Conservation (phyloP, 2,329 filamentous ascomycete species). For the Chaetomium strumarium region DNA sequence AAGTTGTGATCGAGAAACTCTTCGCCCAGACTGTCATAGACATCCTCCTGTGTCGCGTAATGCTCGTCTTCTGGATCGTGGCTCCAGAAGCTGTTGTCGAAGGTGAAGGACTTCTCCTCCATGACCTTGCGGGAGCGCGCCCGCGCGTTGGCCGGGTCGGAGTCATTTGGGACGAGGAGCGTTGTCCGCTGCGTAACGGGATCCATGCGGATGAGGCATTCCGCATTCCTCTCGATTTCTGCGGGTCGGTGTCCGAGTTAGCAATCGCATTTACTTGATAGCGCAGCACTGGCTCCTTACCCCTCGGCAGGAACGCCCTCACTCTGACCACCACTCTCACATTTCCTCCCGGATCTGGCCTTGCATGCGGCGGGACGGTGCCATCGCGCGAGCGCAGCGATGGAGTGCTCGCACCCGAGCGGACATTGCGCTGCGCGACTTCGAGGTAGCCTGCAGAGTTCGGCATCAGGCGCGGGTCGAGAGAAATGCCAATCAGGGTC, state of each 20-base stretch:
- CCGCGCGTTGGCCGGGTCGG: conserved; percentile 48
- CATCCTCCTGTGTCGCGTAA: conserved; percentile 87
- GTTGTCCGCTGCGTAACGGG: conserved; percentile 79
- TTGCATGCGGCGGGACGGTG: conserved; percentile 50
- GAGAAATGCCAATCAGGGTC: conserved; percentile 37
- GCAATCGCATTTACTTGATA: neutral
- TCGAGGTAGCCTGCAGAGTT: conserved; percentile 16
- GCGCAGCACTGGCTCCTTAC: conserved; percentile 38
- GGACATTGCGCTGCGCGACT: conserved; percentile 33
- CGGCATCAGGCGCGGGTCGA: conserved; percentile 34
- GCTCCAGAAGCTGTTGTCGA: conserved; percentile 98
- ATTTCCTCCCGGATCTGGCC: conserved; percentile 63
- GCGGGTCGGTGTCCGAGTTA: conserved; percentile 9
- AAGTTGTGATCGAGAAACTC: conserved; percentile 99
- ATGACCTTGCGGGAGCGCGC: conserved; percentile 65
- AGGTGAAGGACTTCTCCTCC: conserved; percentile 88
- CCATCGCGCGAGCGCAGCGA: conserved; percentile 69
- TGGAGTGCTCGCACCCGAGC: conserved; percentile 71
- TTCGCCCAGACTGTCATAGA: conserved; percentile 90
- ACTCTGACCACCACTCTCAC: conserved; percentile 79
- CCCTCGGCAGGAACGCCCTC: conserved; percentile 70
- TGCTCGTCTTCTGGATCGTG: conserved; percentile 72
- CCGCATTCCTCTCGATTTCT: conserved; percentile 77
- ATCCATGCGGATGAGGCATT: conserved; percentile 90
- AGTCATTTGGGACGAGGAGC: conserved; percentile 49